Conservation (phyloP, 2,329 filamentous ascomycete genomes). For the Cercospora sp. region DNA sequence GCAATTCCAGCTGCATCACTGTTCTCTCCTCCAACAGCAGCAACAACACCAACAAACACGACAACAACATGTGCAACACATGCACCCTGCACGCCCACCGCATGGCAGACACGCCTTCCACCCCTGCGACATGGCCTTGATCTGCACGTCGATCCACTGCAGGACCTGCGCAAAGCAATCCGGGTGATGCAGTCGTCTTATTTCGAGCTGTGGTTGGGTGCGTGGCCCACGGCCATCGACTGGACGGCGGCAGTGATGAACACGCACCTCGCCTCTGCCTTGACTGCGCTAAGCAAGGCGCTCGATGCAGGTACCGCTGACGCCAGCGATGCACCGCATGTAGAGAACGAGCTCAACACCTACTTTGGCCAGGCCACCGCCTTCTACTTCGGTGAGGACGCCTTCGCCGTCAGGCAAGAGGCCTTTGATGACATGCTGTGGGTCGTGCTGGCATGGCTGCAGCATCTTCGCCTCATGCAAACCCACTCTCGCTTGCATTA, state of each 20-base stretch:
- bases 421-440: constrained; percentile 94
- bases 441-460: constrained; percentile 82
- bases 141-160: constrained; percentile 4
- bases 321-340: constrained; percentile 42
- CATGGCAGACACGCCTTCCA: background rate
- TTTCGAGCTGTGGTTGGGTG: constrained; percentile 74
- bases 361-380: constrained; percentile 76
- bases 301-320: constrained; percentile 43
- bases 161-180: constrained; percentile 56
- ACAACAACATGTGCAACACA: background rate
- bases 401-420: constrained; percentile 47
- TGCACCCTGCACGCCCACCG: background rate
- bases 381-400: constrained; percentile 86
- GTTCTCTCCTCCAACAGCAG: background rate
- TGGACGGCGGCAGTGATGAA: constrained; percentile 88
- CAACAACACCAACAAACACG: background rate
- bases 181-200: constrained; percentile 73
- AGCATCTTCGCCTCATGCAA: constrained; percentile 63
- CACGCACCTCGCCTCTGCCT: constrained; percentile 47
- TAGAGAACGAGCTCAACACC: constrained; percentile 77
- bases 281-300: constrained; percentile 60
- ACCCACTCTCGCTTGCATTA: constrained; percentile 68
- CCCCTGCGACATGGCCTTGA: background rate
- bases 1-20: background rate
- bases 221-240: constrained; percentile 84